Conservation (phyloP, 1,284 basidiomycete genomes). For the Erythrobasidium hasegawianum region DNA sequence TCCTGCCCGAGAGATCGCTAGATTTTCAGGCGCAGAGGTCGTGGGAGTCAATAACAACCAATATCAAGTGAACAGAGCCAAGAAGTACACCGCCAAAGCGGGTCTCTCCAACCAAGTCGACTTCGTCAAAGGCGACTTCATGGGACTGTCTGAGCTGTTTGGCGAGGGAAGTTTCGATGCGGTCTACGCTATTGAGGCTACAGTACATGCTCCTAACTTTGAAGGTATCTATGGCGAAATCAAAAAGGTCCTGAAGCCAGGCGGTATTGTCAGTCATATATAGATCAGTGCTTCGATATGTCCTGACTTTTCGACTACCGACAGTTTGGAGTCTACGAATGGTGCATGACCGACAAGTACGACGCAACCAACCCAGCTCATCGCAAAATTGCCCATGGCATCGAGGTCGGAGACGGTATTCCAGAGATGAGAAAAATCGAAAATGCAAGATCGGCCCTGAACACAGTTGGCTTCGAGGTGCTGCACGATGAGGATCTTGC, state of each 20-base stretch:
- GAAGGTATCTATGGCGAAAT: slow-evolving; percentile 96
- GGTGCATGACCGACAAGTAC: slow-evolving; percentile 97
- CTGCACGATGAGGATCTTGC: slow-evolving; percentile 93
- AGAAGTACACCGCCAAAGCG: slow-evolving; percentile 74
- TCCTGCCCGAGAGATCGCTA: slow-evolving; percentile 90
- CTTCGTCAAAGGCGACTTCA: slow-evolving; percentile 88
- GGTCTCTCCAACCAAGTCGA: slow-evolving; percentile 72
- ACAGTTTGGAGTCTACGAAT: slow-evolving; percentile 97
- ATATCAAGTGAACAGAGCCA: slow-evolving; percentile 84
- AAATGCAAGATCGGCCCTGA: slow-evolving; percentile 71
- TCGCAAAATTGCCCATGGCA: slow-evolving; percentile 80
- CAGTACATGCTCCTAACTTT: slow-evolving; percentile 90
- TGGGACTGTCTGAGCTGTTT: slow-evolving; percentile 88
- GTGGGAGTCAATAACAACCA: slow-evolving; percentile 95
- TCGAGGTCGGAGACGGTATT: slow-evolving; percentile 83
- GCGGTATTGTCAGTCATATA: slow-evolving; percentile 76
- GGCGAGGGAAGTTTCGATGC: slow-evolving; percentile 93
- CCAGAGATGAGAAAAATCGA: slow-evolving; percentile 87
- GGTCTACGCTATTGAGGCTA: slow-evolving; percentile 84
- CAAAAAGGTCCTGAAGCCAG: slow-evolving; percentile 90
- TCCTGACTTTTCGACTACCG: too few relatives aligned
- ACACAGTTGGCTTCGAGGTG: slow-evolving; percentile 81
- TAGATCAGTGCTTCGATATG: too few relatives aligned
- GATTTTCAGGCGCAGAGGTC: slow-evolving; percentile 81
- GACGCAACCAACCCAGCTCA: slow-evolving; percentile 78